A percentile compares a stretch with the other conserved stretches of the same genome.
These are phyloP conservation scores for Cercospora sesami DNA, from an alignment of 2,329 filamentous ascomycete genomes.

Conservation along the genomic window DNA sequence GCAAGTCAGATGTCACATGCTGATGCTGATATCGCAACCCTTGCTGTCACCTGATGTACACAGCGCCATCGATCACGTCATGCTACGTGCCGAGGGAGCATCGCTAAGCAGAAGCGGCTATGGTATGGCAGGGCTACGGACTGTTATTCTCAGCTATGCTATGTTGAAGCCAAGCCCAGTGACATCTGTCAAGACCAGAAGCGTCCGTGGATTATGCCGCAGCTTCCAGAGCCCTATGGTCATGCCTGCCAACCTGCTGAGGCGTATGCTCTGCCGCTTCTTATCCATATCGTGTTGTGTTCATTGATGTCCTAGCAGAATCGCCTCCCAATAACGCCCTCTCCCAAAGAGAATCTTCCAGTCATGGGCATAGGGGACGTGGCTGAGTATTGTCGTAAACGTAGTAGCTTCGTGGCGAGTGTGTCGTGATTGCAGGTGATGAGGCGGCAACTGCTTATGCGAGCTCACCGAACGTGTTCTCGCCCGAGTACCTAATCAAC, in stretches of 20 bases:
- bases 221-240: not conserved
- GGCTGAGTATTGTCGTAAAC: slow-evolving; percentile 20
- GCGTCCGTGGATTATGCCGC: slow-evolving; percentile 3
- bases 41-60: not conserved
- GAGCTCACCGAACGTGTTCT: slow-evolving; percentile 88
- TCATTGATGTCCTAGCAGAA: slow-evolving; percentile 17
- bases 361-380: slow-evolving; percentile 21
- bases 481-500: slow-evolving; percentile 88
- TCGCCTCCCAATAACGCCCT: slow-evolving; percentile 22
- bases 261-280: slow-evolving; percentile 7
- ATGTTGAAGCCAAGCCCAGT: not conserved
- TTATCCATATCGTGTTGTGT: slow-evolving; percentile 16
- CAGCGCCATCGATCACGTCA: not conserved
- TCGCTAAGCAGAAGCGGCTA: slow-evolving; percentile 12
- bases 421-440: slow-evolving; percentile 11
- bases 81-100: not conserved
- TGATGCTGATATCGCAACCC: not conserved
- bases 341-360: slow-evolving; percentile 26
- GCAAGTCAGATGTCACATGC: not conserved
- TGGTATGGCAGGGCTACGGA: slow-evolving; percentile 13
- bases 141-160: slow-evolving; percentile 4
- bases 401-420: slow-evolving; percentile 11
- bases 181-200: not conserved
- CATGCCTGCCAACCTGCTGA: not conserved
- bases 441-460: slow-evolving; percentile 33